phyloP scores from a whole-genome alignment of 441 rosid species.

The Hura crepitans region DNA sequence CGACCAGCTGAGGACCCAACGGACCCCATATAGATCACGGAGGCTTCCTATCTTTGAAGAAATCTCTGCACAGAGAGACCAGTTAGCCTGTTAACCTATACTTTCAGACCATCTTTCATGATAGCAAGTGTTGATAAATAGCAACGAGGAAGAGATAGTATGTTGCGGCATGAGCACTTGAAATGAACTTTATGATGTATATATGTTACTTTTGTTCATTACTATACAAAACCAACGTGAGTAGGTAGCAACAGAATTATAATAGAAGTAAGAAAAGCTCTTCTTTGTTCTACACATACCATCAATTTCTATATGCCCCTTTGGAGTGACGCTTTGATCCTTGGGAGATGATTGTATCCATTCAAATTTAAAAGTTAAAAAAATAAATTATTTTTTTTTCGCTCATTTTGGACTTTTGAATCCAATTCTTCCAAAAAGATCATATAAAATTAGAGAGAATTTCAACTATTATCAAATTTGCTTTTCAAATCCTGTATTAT shows the following conservation, averaged over 20 bases:
- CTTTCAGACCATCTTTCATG: neutral
- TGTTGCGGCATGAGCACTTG: neutral
- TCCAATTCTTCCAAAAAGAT: too few relatives aligned
- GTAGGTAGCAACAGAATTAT: neutral
- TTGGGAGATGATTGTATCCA: too few relatives aligned
- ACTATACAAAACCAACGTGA: neutral
- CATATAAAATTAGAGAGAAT: too few relatives aligned
- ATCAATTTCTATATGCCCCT: too few relatives aligned
- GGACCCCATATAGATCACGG: conserved; percentile 55
- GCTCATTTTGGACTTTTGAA: too few relatives aligned
- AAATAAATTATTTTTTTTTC: too few relatives aligned
- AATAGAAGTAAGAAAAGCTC: neutral
- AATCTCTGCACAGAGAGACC: conserved; percentile 62
- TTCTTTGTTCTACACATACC: neutral
- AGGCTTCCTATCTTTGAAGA: conserved; percentile 87
- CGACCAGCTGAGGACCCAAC: conserved; percentile 39
- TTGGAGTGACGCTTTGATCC: too few relatives aligned
- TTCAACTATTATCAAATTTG: too few relatives aligned
- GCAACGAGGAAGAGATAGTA: neutral
- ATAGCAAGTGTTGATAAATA: neutral
- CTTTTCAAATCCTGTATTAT: too few relatives aligned
- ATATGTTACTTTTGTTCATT: neutral
- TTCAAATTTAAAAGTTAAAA: too few relatives aligned
- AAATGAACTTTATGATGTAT: neutral
- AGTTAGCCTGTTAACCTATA: conserved; percentile 42